Base-by-base conservation (phyloP, 306 rosid genomes). In the Nissolia schottii region DNA sequence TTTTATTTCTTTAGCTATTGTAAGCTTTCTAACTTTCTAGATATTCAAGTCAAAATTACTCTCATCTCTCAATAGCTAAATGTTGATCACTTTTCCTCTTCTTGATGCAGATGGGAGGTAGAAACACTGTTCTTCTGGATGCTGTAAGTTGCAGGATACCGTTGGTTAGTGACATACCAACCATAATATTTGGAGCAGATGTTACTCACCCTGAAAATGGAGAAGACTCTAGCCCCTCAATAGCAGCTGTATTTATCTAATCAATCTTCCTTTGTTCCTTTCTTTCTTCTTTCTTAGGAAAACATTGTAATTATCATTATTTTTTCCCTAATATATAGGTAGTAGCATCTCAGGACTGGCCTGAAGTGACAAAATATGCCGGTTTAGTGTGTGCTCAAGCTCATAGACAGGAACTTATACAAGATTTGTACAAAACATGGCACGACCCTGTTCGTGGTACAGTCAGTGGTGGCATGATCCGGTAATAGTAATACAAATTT, bases 291-390 rank as follows among this genome's bases (percentile, higher is more conserved):
- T 8, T 45, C 51, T 15, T 45, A 14, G 14, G 23, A 54, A 69
- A 49, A 48, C 40, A 19, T 18, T 5, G 14, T 25, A 20, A 2
- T 41, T 7, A 13, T 63, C 50, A 34, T 43, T 31, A 16, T n/a
- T 28, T 71, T 13, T 64, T 78, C 35, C 54, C 53, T 57, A 71
- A 54, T 64, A 15, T 89, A 75, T 81, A 92, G 98, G 98, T 92
- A 18, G 98, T 92, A 71, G 98, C 98, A 58, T 92, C 98, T 29
- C 96, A 92, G 82, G 96, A 92, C 77, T 92, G 98, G 98, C 98
- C 98, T 7, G 98, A 92, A 73, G 98, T 92, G 78, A 92, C 98
- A 65, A 89, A 92, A 72, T 92, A 92, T 79, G 98, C 98, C 0
- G 97, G 97, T 70, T 74, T 89, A 67, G 97, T 89, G 59, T 92